Base-by-base conservation (phyloP, 805 yeast genomes). In the Lipomyces yamanashiensis region DNA sequence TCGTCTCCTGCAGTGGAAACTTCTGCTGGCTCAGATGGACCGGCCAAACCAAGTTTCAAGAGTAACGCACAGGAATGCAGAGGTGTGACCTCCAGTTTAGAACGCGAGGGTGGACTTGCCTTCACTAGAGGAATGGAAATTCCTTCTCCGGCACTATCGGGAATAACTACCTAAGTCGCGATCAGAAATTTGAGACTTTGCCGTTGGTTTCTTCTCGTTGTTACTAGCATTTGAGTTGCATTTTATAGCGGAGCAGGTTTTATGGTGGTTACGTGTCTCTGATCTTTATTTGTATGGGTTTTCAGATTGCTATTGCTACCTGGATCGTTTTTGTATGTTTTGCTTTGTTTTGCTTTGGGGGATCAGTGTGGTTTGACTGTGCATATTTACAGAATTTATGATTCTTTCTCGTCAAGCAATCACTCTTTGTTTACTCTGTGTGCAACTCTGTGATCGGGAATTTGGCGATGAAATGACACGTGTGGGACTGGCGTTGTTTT, bases 401-500 rank as follows among this genome's bases (percentile, higher is more conserved):
- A 28, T 28, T 3, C 28, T 2, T 28, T 28, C 28, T 28, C 28
- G 28, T 28, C 28, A 2, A 5, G 5, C 28, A 28, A 28, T 28
- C 28, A 5, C 28, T 28, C 5, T 28, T 28, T 28, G 28, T 5
- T 28, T 28, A 5, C 28, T 2, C 5, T 28, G 28, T 28, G 28
- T 28, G 28, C 28, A 28, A 28, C 28, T 28, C 28, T 28, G 5
- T 28, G 28, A 28, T 28, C 5, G 28, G 28, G 28, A 28, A 28
- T 28, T 28, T 28, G 28, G 47, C 13, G 41, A 39, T 6, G 41
- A 15, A 15, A 39, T 28, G 40, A 34, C 53, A 49, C 19, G 40
- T 34, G 40, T 49, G 53, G 53, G 53, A 49, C 40, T 34, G 53
- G 53, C 28, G 53, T 49, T 49, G 19, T 13, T 34, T 49, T 37